These are phyloP conservation scores for Tricholoma saponaceum DNA, from an alignment of 768 basidiomycete genomes.

Conservation along the genomic window DNA sequence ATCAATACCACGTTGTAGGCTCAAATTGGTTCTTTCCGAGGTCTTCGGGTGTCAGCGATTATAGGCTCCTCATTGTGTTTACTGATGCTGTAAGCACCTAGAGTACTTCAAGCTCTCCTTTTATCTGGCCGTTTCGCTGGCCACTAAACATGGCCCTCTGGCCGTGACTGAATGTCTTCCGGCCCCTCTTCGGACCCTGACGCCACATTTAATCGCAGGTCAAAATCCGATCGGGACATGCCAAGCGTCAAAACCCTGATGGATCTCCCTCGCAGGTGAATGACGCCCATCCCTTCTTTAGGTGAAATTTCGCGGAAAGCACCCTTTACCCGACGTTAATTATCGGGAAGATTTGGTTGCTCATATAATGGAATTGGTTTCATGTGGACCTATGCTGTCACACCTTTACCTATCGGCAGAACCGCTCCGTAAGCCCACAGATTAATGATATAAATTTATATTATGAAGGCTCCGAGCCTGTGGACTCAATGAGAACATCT, in stretches of 20 bases:
- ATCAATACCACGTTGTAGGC: neutral
- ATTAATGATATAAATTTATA: neutral
- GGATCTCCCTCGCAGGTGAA: neutral
- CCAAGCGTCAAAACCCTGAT: conserved; percentile 11
- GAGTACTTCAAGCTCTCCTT: neutral
- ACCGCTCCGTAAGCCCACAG: neutral
- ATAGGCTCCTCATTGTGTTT: too few species aligned
- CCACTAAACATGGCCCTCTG: neutral
- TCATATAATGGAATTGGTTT: neutral
- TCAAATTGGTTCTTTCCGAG: neutral
- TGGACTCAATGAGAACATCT: neutral
- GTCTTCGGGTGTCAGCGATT: neutral
- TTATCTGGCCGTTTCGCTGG: too few species aligned
- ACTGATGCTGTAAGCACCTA: neutral
- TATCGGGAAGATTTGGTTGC: neutral
- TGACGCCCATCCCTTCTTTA: neutral
- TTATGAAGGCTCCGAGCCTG: too few species aligned
- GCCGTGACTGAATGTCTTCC: neutral
- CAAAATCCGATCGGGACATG: conserved; percentile 9
- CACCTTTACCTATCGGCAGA: neutral
- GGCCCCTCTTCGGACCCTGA: neutral
- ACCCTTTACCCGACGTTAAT: conserved; percentile 5
- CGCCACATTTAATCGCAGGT: neutral
- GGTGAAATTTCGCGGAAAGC: neutral
- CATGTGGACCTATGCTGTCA: neutral